Conservation (phyloP, 805 yeast genomes). For the Candida stauntonica region DNA sequence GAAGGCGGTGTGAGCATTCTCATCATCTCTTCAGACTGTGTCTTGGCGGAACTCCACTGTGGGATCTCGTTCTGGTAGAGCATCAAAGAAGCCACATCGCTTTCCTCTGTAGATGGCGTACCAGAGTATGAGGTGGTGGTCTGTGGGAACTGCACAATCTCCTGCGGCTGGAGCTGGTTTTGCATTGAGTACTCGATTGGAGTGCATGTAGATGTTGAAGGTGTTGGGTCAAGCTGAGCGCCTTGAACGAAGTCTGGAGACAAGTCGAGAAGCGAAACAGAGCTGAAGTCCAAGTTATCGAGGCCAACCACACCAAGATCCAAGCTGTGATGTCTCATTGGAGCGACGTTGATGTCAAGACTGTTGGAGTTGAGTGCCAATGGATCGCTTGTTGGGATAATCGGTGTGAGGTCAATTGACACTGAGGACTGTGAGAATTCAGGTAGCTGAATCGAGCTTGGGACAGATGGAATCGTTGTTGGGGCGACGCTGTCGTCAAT, state of each 20-base stretch:
- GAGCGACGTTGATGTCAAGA: conserved; percentile 22
- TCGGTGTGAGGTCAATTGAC: conserved; percentile 5
- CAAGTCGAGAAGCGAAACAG: conserved; percentile 4
- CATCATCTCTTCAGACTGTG: conserved; percentile 14
- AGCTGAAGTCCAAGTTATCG: conserved; percentile 15
- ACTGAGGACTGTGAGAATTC: conserved; percentile 1
- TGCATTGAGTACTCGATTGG: background rate
- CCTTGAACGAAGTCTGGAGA: conserved; percentile 14
- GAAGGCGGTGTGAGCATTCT: conserved; percentile 23
- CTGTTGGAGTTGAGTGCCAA: conserved; percentile 17
- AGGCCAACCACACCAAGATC: conserved; percentile 18
- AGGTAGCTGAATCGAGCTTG: background rate
- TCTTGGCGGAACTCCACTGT: conserved; percentile 19
- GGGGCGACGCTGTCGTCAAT: conserved; percentile 12
- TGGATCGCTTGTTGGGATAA: conserved; percentile 4
- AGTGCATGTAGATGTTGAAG: background rate
- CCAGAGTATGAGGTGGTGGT: too few species aligned
- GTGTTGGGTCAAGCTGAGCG: conserved; percentile 1
- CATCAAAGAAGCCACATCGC: conserved; percentile 4
- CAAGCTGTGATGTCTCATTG: conserved; percentile 26
- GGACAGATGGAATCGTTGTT: conserved; percentile 1
- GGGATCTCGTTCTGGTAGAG: conserved; percentile 7
- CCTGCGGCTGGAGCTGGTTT: background rate
- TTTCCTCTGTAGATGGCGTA: background rate
- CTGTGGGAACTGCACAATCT: background rate